Evolutionary conservation across 2,329 filamentous ascomycete genomes (phyloP).

Genomic region (Xylaria multiplex): DNA sequence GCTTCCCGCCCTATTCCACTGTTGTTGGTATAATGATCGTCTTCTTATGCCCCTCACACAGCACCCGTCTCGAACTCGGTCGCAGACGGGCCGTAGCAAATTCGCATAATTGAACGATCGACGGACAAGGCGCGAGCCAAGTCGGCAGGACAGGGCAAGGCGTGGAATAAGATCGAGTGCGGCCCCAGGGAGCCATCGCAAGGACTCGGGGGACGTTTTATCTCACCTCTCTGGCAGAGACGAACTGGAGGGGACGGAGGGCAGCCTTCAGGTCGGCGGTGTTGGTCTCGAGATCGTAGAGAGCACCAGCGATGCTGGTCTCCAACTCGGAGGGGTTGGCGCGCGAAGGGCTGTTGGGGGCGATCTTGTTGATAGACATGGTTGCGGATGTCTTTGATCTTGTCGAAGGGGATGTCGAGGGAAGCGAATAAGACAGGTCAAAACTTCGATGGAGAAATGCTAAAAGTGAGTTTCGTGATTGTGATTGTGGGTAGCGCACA

Average conservation of each 20-base stretch:
- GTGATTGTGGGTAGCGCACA: slow-evolving; percentile 42
- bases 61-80: slow-evolving; percentile 35
- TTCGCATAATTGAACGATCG: slow-evolving; percentile 38
- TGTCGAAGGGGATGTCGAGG: slow-evolving; percentile 34
- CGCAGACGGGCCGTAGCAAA: slow-evolving; percentile 39
- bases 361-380: slow-evolving; percentile 80
- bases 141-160: slow-evolving; percentile 6
- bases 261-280: slow-evolving; percentile 96
- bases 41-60: slow-evolving; percentile 39
- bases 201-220: slow-evolving; percentile 59
- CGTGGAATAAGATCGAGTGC: slow-evolving; percentile 46
- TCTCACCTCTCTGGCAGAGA: slow-evolving; percentile 95
- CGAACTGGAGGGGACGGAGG: slow-evolving; percentile 97
- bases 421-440: slow-evolving; percentile 27
- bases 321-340: slow-evolving; percentile 97
- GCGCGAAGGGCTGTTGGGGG: slow-evolving; percentile 94
- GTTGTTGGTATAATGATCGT: slow-evolving; percentile 45
- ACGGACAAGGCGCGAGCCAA: slow-evolving; percentile 26
- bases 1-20: slow-evolving; percentile 78
- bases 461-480: slow-evolving; percentile 37
- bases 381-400: slow-evolving; percentile 40
- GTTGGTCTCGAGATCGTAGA: slow-evolving; percentile 99
- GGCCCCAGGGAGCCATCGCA: slow-evolving; percentile 39
- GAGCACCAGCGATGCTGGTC: slow-evolving; percentile 94
- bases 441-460: slow-evolving; percentile 28